Evolutionary conservation across 345 rosid genomes (phyloP).

Genomic region (Syzygium aromaticum): DNA sequence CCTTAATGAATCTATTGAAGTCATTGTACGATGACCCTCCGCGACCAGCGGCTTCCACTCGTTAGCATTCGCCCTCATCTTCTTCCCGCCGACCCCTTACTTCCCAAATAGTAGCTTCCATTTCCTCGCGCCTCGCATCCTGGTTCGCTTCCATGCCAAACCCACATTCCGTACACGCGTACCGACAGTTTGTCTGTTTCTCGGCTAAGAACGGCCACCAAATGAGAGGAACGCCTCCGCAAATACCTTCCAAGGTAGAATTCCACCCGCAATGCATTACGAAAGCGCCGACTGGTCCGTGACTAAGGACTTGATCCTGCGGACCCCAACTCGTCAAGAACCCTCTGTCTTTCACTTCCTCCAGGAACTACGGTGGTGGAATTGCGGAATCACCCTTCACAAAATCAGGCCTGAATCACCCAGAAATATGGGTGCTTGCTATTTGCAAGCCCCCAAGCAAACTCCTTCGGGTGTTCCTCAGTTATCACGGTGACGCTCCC

Average conservation of each 20-base stretch:
- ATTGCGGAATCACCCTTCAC: conserved; percentile 10
- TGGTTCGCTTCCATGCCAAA: conserved; percentile 13
- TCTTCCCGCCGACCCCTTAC: conserved; percentile 6
- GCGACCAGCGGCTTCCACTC: conserved; percentile 7
- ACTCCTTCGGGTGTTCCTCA: conserved; percentile 12
- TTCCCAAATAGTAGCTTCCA: conserved; percentile 4
- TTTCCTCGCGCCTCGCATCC: conserved; percentile 11
- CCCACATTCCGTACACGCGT: conserved; percentile 12
- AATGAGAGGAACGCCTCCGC: conserved; percentile 12
- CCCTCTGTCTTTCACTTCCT: conserved; percentile 13
- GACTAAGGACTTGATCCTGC: conserved; percentile 12
- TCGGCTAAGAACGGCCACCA: conserved; percentile 28
- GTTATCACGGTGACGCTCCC: conserved; percentile 12
- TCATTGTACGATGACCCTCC: conserved; percentile 13
- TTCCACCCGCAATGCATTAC: conserved; percentile 29
- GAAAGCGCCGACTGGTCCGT: conserved; percentile 16
- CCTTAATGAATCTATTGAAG: conserved; percentile 8
- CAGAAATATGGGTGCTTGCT: conserved; percentile 20
- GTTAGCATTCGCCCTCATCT: conserved; percentile 10
- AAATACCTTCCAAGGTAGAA: conserved; percentile 10
- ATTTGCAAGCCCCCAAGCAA: conserved; percentile 29
- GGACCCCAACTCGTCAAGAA: conserved; percentile 16
- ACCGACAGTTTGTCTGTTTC: conserved; percentile 13
- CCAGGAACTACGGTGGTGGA: conserved; percentile 7
- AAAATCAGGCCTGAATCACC: conserved; percentile 20